Evolutionary conservation across 139 green algal species (phyloP).

Genomic region (Coccomyxa sp.): DNA sequence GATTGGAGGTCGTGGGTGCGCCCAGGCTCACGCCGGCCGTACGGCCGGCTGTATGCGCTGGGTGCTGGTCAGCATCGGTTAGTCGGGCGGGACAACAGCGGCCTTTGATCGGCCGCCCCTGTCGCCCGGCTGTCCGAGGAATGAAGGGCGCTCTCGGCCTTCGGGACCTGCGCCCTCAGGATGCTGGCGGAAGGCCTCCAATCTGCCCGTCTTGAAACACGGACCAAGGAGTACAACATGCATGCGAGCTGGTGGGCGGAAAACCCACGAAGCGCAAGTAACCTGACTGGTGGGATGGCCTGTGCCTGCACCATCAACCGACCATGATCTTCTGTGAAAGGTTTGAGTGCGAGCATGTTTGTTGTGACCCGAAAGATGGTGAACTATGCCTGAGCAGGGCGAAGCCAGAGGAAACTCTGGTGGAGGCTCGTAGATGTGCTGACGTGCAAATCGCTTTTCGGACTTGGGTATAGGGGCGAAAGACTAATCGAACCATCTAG

Average conservation of each 20-base stretch:
- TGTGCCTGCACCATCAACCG: conserved; percentile 78
- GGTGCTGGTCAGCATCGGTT: conserved; percentile 82
- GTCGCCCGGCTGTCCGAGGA: conserved; percentile 62
- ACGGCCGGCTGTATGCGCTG: conserved; percentile 58
- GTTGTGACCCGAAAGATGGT: conserved; percentile 93
- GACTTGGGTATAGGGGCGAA: conserved; percentile 97
- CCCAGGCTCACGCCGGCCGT: conserved; percentile 64
- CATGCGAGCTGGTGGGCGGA: conserved; percentile 84
- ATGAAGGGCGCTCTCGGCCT: conserved; percentile 53
- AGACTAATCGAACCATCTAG: conserved; percentile 98
- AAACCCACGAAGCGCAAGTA: conserved; percentile 91
- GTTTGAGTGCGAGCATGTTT: conserved; percentile 84
- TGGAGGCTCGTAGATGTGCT: conserved; percentile 93
- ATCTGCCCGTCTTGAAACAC: conserved; percentile 93
- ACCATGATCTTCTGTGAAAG: conserved; percentile 86
- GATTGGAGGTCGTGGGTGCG: conserved; percentile 67
- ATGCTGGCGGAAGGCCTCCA: conserved; percentile 78
- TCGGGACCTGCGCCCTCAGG: conserved; percentile 67
- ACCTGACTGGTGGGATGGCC: conserved; percentile 75
- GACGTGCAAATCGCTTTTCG: conserved; percentile 96
- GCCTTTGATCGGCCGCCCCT: conserved; percentile 52
- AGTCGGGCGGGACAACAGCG: conserved; percentile 56
- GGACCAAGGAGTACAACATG: conserved; percentile 95
- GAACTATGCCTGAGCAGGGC: conserved; percentile 93
- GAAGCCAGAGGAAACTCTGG: conserved; percentile 93